These are phyloP conservation scores for Lasiodiplodia citricola DNA, from an alignment of 2,329 filamentous ascomycete genomes.

Conservation along the genomic window DNA sequence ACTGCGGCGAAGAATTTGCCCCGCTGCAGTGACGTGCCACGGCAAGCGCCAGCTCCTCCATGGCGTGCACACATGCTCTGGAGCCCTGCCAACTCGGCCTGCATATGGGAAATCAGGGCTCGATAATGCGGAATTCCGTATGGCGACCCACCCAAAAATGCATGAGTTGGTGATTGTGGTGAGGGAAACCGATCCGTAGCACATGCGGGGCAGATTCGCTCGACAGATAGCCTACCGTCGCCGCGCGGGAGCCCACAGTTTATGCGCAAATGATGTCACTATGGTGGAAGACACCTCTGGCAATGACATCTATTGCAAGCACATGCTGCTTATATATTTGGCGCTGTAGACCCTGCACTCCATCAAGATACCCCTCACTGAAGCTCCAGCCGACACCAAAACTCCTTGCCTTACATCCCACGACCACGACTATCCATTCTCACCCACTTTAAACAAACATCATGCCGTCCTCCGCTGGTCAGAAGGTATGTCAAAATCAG, in stretches of 20 bases:
- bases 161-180: neutral
- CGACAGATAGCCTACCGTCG: neutral
- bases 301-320: conserved; percentile 3
- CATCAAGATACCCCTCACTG: neutral
- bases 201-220: conserved; percentile 1
- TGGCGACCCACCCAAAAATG: neutral
- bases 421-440: neutral
- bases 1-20: neutral
- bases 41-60: neutral
- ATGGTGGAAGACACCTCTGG: neutral
- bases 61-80: neutral
- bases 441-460: neutral
- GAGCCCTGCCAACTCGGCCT: neutral
- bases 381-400: neutral
- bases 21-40: neutral
- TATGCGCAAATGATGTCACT: conserved; percentile 9
- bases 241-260: neutral
- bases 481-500: conserved; percentile 28
- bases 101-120: neutral
- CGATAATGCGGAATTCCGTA: neutral
- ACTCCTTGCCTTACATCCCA: neutral
- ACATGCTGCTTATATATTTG: neutral
- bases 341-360: neutral
- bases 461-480: conserved; percentile 29
- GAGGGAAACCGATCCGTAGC: neutral